phyloP scores from a whole-genome alignment of 805 yeast species.

The Saccharomycopsis selenospora region DNA sequence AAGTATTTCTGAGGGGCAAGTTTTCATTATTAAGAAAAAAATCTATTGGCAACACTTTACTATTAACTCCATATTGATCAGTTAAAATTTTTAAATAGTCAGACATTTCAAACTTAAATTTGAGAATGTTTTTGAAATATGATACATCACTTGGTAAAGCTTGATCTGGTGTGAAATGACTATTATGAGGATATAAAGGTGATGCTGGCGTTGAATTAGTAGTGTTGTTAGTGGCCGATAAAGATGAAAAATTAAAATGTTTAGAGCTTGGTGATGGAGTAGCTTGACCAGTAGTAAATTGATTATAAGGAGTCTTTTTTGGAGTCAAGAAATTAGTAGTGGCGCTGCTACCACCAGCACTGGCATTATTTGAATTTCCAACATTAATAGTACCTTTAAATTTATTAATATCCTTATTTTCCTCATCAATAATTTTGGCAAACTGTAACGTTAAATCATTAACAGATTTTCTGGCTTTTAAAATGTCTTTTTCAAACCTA shows the following conservation, averaged over 20 bases:
- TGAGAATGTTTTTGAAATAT: constrained; percentile 19
- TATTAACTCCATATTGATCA: constrained; percentile 11
- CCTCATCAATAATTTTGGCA: constrained; percentile 19
- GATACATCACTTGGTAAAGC: constrained; percentile 3
- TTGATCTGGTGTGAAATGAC: not conserved
- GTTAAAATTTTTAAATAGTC: constrained; percentile 12
- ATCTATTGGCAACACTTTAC: constrained; percentile 9
- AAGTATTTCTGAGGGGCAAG: constrained; percentile 8
- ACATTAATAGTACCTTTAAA: too few relatives aligned
- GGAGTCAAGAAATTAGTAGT: not conserved
- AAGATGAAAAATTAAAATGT: not conserved
- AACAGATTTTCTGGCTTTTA: constrained; percentile 19
- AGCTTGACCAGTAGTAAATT: not conserved
- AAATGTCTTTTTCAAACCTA: constrained; percentile 19
- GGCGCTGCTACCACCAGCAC: not conserved
- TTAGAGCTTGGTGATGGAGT: not conserved
- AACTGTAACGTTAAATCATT: constrained; percentile 18
- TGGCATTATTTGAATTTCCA: too few relatives aligned
- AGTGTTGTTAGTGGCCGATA: not conserved
- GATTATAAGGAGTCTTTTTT: not conserved
- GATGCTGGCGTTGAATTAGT: not conserved
- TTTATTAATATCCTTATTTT: constrained; percentile 5
- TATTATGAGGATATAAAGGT: not conserved
- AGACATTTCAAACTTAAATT: constrained; percentile 18
- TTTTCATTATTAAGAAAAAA: constrained; percentile 1